A percentile compares a stretch with the other conserved stretches of the same genome.
phyloP scores from a whole-genome alignment of 306 rosid species.

The Malus domestica region DNA sequence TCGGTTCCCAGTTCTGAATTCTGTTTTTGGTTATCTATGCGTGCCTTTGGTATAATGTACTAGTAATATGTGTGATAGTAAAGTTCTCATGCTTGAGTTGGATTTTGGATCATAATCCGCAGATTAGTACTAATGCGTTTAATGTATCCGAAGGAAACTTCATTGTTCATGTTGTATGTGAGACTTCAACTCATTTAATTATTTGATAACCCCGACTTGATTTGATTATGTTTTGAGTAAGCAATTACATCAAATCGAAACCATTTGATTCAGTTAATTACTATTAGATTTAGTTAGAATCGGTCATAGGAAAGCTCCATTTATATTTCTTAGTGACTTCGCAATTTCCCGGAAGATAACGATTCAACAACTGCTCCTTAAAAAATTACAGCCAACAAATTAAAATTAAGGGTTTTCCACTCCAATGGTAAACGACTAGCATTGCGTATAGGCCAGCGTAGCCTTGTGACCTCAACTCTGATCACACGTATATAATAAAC shows the following conservation, averaged over 20 bases:
- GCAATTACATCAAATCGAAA: background rate
- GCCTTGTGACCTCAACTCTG: background rate
- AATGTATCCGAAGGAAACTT: background rate
- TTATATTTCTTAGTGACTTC: background rate
- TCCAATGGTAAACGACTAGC: background rate
- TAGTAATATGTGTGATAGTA: background rate
- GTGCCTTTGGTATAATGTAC: background rate
- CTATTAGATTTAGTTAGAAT: background rate
- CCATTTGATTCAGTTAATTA: background rate
- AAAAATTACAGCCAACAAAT: background rate
- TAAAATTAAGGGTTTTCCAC: background rate
- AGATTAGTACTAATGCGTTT: background rate
- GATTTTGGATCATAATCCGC: background rate
- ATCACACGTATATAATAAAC: background rate
- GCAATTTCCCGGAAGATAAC: constrained; percentile 13
- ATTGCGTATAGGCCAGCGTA: background rate
- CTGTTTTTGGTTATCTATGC: no score
- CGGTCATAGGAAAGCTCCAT: background rate
- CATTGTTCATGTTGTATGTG: background rate
- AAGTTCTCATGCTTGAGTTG: background rate
- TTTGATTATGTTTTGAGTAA: background rate
- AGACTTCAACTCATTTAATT: background rate
- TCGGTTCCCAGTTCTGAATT: background rate
- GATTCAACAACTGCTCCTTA: background rate
- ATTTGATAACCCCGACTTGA: background rate